phyloP scores from a whole-genome alignment of 352 stramenopile genomes.

The Thalassiosira delicatula region DNA sequence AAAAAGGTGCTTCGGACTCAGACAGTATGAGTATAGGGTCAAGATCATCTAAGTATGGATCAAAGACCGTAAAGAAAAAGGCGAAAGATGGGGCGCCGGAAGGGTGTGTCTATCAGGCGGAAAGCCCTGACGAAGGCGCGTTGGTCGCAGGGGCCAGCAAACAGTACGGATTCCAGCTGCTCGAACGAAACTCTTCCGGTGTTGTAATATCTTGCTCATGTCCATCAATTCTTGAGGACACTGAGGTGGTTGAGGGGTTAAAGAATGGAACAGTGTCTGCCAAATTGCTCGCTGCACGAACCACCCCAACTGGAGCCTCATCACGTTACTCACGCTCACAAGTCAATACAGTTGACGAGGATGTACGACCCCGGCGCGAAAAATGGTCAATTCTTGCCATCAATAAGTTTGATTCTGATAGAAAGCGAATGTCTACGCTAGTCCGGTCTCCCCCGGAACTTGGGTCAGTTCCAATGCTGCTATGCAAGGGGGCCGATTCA shows the following conservation, averaged over 20 bases:
- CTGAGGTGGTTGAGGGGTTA: constrained; percentile 60
- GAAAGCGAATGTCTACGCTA: constrained; percentile 98
- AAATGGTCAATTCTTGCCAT: constrained; percentile 96
- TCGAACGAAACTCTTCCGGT: constrained; percentile 75
- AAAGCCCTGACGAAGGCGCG: constrained; percentile 84
- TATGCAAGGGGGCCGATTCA: constrained; percentile 89
- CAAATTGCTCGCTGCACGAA: constrained; percentile 67
- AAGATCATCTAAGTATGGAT: constrained; percentile 32
- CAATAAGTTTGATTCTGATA: constrained; percentile 97
- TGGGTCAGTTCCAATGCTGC: constrained; percentile 79
- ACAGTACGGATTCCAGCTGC: constrained; percentile 81
- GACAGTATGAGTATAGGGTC: constrained; percentile 25
- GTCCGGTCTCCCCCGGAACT: constrained; percentile 85
- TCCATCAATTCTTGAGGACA: constrained; percentile 71
- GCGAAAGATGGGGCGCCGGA: constrained; percentile 77
- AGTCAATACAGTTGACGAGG: too few relatives aligned
- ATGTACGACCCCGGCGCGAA: too few relatives aligned
- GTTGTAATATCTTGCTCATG: constrained; percentile 70
- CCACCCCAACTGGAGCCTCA: constrained; percentile 12
- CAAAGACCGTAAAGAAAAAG: constrained; percentile 40
- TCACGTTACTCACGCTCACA: constrained; percentile 51
- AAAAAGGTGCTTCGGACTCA: constrained; percentile 19
- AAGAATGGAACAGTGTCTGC: constrained; percentile 66
- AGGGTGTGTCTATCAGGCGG: constrained; percentile 82
- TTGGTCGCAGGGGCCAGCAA: constrained; percentile 80